Percentiles rank a stretch among this genome's conserved stretches.
These are phyloP conservation scores for Schoenoplectus tabernaemontani DNA, from an alignment of 202 grass and related monocot genomes.

Conservation along the genomic window DNA sequence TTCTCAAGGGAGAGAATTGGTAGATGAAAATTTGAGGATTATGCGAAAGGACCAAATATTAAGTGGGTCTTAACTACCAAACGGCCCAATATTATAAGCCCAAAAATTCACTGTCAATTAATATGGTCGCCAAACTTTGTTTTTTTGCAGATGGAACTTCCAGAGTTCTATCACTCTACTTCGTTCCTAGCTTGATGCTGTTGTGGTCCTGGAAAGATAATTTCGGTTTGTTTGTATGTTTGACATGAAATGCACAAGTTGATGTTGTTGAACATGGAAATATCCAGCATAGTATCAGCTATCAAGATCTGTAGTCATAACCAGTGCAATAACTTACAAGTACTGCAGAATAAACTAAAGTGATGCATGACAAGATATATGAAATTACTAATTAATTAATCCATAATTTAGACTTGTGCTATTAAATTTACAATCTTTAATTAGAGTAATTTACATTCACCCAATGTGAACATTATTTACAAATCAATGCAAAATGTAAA, in stretches of 20 bases:
- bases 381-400: too few species aligned
- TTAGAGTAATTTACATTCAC: too few species aligned
- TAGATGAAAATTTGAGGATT: not conserved
- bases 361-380: too few species aligned
- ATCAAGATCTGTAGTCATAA: not conserved
- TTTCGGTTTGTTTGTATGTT: not conserved
- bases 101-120: not conserved
- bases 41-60: not conserved
- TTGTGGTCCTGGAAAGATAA: not conserved
- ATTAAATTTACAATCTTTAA: too few species aligned
- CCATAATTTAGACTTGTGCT: too few species aligned
- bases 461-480: too few species aligned
- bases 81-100: not conserved
- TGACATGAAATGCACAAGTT: not conserved
- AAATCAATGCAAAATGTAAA: too few species aligned
- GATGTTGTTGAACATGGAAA: not conserved
- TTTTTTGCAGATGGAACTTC: not conserved
- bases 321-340: not conserved
- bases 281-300: not conserved
- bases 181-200: not conserved
- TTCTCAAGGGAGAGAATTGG: not conserved
- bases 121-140: not conserved
- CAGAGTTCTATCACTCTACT: not conserved
- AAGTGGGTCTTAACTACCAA: not conserved
- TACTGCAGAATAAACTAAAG: not conserved